Evolutionary conservation across 2,329 filamentous ascomycete species (phyloP).

Genomic region (Ophiocordyceps unilateralis): DNA sequence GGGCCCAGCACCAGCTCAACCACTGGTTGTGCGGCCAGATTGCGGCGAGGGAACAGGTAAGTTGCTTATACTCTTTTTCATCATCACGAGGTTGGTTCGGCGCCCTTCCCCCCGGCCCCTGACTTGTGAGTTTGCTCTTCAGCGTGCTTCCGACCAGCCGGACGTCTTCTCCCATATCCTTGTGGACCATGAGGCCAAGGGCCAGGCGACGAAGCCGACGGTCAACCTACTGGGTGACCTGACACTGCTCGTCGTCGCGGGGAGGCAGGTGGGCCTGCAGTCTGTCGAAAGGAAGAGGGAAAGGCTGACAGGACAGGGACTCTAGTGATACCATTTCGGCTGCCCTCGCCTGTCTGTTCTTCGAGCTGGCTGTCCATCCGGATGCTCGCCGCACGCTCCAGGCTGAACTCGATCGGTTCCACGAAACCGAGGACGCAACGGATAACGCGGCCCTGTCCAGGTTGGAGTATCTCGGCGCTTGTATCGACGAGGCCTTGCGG

Average conservation of each 20-base stretch:
- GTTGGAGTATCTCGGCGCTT: slow-evolving; percentile 14
- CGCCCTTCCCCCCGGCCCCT: too few relatives aligned
- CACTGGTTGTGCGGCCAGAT: neutral
- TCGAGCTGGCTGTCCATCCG: slow-evolving; percentile 15
- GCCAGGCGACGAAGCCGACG: neutral
- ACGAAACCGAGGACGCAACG: neutral
- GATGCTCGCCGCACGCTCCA: slow-evolving; percentile 13
- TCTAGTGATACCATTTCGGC: slow-evolving; percentile 20
- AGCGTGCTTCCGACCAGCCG: neutral
- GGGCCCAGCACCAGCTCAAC: neutral
- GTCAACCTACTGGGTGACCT: neutral
- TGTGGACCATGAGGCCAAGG: neutral
- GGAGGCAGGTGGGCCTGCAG: neutral
- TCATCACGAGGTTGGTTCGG: too few relatives aligned
- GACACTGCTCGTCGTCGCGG: neutral
- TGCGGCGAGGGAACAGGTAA: neutral
- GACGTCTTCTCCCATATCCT: neutral
- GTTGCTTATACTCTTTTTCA: too few relatives aligned
- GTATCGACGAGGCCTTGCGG: slow-evolving; percentile 22
- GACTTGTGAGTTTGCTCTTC: too few relatives aligned
- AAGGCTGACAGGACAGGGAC: neutral
- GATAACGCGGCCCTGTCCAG: slow-evolving; percentile 6
- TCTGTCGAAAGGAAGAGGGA: neutral
- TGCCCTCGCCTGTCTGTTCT: slow-evolving; percentile 15
- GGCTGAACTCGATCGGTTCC: slow-evolving; percentile 15